phyloP scores from a whole-genome alignment of 345 rosid genomes.

The Chamaenerion angustifolium region DNA sequence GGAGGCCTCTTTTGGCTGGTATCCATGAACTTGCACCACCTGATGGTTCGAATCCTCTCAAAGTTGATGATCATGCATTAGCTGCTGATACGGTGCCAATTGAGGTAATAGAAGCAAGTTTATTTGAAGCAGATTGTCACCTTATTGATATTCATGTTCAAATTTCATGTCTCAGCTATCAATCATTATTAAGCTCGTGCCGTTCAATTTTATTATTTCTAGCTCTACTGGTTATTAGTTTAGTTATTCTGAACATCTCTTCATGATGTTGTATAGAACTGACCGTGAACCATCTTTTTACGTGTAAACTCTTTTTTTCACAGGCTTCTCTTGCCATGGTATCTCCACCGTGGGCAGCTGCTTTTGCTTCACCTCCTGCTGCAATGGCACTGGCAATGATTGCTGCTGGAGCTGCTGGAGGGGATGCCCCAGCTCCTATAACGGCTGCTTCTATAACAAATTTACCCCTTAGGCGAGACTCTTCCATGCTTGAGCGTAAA shows the following conservation, averaged over 20 bases:
- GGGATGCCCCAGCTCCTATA: conserved; percentile 57
- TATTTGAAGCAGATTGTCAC: background rate
- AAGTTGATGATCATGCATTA: conserved; percentile 82
- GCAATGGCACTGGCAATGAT: conserved; percentile 99
- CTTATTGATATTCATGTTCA: no score
- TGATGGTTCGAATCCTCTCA: conserved; percentile 96
- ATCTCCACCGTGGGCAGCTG: conserved; percentile 97
- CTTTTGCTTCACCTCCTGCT: conserved; percentile 99
- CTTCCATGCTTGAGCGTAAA: conserved; percentile 82
- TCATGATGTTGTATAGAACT: background rate
- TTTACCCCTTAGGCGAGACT: conserved; percentile 64
- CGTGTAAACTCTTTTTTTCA: conserved; percentile 1
- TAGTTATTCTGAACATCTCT: no score
- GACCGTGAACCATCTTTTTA: background rate
- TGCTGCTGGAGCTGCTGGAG: conserved; percentile 99
- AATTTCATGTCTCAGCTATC: background rate
- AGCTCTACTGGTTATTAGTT: no score
- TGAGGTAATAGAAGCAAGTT: conserved; percentile 43
- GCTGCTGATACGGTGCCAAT: conserved; percentile 85
- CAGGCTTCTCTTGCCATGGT: conserved; percentile 95
- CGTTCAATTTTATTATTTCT: no score
- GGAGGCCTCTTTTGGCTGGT: conserved; percentile 95
- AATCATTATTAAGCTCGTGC: background rate
- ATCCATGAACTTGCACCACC: conserved; percentile 96
- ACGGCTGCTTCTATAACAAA: conserved; percentile 37